Conservation (phyloP, 306 rosid species). For the Sphenostylis stenocarpa region DNA sequence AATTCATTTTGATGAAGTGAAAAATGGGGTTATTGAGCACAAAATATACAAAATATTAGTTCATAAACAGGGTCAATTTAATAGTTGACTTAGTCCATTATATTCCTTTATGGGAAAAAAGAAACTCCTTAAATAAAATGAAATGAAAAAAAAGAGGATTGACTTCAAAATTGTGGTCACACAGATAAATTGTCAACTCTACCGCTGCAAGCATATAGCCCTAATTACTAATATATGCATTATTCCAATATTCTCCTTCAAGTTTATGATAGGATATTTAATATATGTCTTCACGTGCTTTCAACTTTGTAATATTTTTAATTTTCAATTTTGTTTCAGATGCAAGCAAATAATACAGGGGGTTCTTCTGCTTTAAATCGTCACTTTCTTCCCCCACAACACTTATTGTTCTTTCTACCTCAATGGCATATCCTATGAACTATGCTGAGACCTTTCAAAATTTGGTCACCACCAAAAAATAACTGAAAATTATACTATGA, state of each 20-base stretch:
- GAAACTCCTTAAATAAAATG: not conserved
- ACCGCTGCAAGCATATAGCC: slow-evolving; percentile 15
- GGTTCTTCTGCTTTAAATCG: not conserved
- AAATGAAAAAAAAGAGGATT: not conserved
- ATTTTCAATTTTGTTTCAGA: slow-evolving; percentile 10
- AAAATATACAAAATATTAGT: not conserved
- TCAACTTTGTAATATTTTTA: slow-evolving; percentile 32
- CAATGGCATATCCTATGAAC: too few relatives aligned
- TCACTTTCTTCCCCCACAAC: not conserved
- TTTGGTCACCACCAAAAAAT: too few relatives aligned
- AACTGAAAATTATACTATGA: too few relatives aligned
- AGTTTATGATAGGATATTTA: slow-evolving; percentile 36
- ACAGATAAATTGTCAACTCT: slow-evolving; percentile 4
- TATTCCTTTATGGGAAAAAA: not conserved
- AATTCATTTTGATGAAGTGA: too few relatives aligned
- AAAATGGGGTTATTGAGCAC: too few relatives aligned
- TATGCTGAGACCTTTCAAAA: too few relatives aligned
- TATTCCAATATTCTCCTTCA: slow-evolving; percentile 45
- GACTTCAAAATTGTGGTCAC: slow-evolving; percentile 45
- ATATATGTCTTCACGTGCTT: slow-evolving; percentile 26
- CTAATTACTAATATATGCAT: slow-evolving; percentile 22
- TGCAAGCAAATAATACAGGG: not conserved
- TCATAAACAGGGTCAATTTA: slow-evolving; percentile 4
- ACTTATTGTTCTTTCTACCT: slow-evolving; percentile 24
- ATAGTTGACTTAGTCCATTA: slow-evolving; percentile 16